phyloP scores from a whole-genome alignment of 495 filamentous ascomycete genomes.

The Tetracladium marchalianum region DNA sequence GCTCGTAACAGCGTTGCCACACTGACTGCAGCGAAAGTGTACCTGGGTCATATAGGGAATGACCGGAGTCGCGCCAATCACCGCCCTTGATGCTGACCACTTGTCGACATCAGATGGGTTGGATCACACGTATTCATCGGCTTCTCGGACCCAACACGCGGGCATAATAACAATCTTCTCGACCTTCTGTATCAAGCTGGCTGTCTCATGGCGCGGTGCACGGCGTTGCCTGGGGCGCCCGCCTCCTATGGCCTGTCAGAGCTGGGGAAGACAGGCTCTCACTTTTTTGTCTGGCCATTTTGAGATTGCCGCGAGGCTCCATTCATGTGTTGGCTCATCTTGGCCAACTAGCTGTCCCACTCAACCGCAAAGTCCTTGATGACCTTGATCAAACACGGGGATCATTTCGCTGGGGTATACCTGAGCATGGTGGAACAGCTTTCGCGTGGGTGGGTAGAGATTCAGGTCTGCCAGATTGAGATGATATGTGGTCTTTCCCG shows the following conservation, averaged over 20 bases:
- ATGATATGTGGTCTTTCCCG: slow-evolving; percentile 69
- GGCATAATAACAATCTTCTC: slow-evolving; percentile 56
- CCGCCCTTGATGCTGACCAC: slow-evolving; percentile 89
- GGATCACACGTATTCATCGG: slow-evolving; percentile 83
- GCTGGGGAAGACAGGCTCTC: slow-evolving; percentile 62
- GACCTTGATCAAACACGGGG: slow-evolving; percentile 86
- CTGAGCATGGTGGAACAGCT: slow-evolving; percentile 90
- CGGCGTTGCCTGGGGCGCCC: no score
- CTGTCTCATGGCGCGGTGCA: no score
- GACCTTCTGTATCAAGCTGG: slow-evolving; percentile 46
- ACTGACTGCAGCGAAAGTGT: slow-evolving; percentile 90
- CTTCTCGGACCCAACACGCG: slow-evolving; percentile 78
- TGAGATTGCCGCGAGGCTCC: slow-evolving; percentile 27
- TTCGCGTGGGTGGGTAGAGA: slow-evolving; percentile 83
- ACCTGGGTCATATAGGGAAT: slow-evolving; percentile 95
- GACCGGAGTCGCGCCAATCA: slow-evolving; percentile 89
- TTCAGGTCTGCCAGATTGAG: slow-evolving; percentile 84
- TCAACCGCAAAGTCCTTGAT: slow-evolving; percentile 93
- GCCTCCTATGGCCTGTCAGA: slow-evolving; percentile 46
- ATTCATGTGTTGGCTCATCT: slow-evolving; percentile 47
- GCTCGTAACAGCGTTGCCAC: slow-evolving; percentile 81
- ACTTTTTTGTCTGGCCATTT: slow-evolving; percentile 38
- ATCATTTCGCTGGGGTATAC: slow-evolving; percentile 92
- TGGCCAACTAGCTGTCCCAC: slow-evolving; percentile 66
- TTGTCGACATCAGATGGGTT: slow-evolving; percentile 96